phyloP scores from a whole-genome alignment of 1,284 basidiomycete species.

The Psilocybe mexicana region DNA sequence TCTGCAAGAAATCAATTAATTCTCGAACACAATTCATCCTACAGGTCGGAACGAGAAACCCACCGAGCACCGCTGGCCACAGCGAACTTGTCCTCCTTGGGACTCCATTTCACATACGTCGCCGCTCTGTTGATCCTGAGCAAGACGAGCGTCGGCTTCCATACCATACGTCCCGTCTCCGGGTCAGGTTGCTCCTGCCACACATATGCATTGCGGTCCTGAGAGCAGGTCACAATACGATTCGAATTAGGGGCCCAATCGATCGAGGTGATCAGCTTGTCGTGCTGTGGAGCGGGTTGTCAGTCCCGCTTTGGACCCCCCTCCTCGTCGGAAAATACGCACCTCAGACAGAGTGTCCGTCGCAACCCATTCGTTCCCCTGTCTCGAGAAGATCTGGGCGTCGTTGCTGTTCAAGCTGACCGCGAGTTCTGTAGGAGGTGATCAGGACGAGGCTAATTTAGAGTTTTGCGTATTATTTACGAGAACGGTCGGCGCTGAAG shows the following conservation, averaged over 20 bases:
- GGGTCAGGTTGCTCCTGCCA: conserved; percentile 86
- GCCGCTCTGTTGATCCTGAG: conserved; percentile 95
- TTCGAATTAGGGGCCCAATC: conserved; percentile 98
- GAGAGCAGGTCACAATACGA: conserved; percentile 96
- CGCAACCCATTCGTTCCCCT: conserved; percentile 73
- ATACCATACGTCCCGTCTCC: conserved; percentile 66
- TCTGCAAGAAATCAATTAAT: conserved; percentile 39
- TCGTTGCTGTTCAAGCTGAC: conserved; percentile 92
- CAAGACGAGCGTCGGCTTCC: conserved; percentile 98
- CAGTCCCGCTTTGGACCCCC: background rate
- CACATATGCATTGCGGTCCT: conserved; percentile 98
- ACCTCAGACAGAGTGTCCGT: conserved; percentile 89
- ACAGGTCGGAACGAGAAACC: conserved; percentile 20
- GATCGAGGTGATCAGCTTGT: conserved; percentile 97
- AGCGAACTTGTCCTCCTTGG: conserved; percentile 98
- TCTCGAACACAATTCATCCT: conserved; percentile 1
- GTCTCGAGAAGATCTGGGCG: conserved; percentile 78
- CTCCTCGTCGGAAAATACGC: conserved; percentile 20
- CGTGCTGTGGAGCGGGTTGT: conserved; percentile 66
- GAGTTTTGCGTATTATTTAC: conserved; percentile 41
- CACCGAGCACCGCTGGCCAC: conserved; percentile 95
- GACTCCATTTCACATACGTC: conserved; percentile 95
- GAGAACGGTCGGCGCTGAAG: conserved; percentile 88
- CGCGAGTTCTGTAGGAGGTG: conserved; percentile 70
- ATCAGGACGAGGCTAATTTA: background rate